These are phyloP conservation scores for Diaporthe caulivora DNA, from an alignment of 2,329 filamentous ascomycete genomes.

Conservation along the genomic window DNA sequence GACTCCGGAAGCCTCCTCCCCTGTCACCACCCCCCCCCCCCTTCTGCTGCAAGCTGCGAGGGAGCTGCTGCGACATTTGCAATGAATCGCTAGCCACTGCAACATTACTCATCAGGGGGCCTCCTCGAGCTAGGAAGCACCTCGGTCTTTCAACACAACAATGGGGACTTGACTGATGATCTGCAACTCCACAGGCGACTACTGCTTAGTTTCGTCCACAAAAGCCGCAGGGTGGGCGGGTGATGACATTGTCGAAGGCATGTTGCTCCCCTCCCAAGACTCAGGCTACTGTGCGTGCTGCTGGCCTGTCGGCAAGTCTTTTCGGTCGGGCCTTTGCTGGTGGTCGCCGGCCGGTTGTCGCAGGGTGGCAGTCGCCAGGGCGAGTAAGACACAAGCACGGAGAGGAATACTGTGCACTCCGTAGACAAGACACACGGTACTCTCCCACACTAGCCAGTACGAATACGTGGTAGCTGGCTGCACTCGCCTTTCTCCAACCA, in stretches of 20 bases:
- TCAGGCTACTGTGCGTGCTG: background rate
- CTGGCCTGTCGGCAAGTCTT: conserved; percentile 12
- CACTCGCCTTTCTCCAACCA: background rate
- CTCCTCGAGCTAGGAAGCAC: conserved; percentile 24
- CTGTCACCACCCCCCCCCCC: background rate
- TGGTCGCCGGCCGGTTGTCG: conserved; percentile 5
- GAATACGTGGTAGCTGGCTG: background rate
- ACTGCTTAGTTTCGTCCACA: background rate
- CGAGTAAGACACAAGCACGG: too few relatives aligned
- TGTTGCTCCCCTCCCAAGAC: background rate
- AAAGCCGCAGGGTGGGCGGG: conserved; percentile 3
- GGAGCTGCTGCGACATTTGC: conserved; percentile 18
- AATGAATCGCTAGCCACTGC: conserved; percentile 28
- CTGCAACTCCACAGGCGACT: conserved; percentile 28
- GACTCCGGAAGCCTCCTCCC: conserved; percentile 7
- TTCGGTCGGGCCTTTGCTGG: background rate
- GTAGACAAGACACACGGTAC: background rate
- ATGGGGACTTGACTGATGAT: conserved; percentile 28
- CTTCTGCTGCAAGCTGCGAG: background rate
- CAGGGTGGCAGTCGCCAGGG: conserved; percentile 6
- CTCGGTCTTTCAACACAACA: conserved; percentile 30
- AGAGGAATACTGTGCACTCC: background rate
- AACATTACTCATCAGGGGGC: conserved; percentile 28
- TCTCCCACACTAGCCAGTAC: too few relatives aligned
- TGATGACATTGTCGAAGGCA: conserved; percentile 17